Conservation (phyloP, 345 rosid genomes). For the Gossypium longicalyx region DNA sequence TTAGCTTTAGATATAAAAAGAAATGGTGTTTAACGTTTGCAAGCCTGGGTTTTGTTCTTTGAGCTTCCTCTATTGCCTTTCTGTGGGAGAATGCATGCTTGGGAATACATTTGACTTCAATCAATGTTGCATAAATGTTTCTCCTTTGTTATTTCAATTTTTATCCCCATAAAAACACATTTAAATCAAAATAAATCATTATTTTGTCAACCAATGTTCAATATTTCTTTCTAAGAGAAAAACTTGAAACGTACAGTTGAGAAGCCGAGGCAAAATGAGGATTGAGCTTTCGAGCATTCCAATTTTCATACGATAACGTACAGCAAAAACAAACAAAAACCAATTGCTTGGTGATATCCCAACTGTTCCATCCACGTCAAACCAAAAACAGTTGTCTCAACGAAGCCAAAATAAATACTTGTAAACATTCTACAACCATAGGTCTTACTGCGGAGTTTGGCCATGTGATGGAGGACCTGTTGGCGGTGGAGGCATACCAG, state of each 20-base stretch:
- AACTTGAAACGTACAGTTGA: background rate
- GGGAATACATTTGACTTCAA: background rate
- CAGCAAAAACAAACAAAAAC: background rate
- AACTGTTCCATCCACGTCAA: background rate
- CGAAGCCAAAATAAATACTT: background rate
- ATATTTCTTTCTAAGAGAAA: too few relatives aligned
- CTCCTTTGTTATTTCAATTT: background rate
- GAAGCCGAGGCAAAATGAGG: background rate
- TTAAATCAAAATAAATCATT: too few relatives aligned
- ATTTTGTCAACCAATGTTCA: too few relatives aligned
- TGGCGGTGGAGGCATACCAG: conserved; percentile 49
- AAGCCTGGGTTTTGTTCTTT: background rate
- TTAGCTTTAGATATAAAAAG: background rate
- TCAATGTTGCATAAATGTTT: background rate
- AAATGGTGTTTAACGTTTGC: background rate
- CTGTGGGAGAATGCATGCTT: background rate
- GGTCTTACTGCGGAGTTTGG: conserved; percentile 37
- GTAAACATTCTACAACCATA: background rate
- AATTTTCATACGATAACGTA: background rate
- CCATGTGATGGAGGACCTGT: conserved; percentile 60
- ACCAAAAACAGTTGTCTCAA: background rate
- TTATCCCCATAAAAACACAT: too few relatives aligned
- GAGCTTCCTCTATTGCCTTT: background rate
- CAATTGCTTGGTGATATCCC: background rate
- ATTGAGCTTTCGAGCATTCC: background rate